Evolutionary conservation across 2,329 filamentous ascomycete genomes (phyloP).

Genomic region (Coleophoma cylindrospora): DNA sequence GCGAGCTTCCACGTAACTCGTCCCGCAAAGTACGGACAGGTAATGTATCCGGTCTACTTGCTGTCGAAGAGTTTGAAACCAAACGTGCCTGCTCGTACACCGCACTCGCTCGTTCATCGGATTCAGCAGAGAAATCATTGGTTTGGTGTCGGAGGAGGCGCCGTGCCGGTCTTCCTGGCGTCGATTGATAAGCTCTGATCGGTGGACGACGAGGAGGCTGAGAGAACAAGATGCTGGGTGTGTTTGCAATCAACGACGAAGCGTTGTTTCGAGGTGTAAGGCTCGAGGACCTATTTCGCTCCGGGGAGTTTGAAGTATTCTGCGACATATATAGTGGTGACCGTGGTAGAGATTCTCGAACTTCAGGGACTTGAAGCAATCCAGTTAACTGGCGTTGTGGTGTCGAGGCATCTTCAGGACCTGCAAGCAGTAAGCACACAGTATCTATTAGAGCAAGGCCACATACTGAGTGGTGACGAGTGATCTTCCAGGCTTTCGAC

Average conservation of each 20-base stretch:
- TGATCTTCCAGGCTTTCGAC: slow-evolving; percentile 12
- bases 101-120: slow-evolving; percentile 24
- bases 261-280: slow-evolving; percentile 19
- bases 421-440: slow-evolving; percentile 10
- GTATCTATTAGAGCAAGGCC: not conserved
- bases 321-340: slow-evolving; percentile 27
- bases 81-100: slow-evolving; percentile 23
- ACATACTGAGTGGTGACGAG: slow-evolving; percentile 16
- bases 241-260: slow-evolving; percentile 17
- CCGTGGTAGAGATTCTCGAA: slow-evolving; percentile 18
- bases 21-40: slow-evolving; percentile 17
- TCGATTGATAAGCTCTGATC: no score
- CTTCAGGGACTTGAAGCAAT: slow-evolving; percentile 5
- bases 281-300: slow-evolving; percentile 12
- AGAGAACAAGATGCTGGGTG: slow-evolving; percentile 24
- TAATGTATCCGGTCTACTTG: slow-evolving; percentile 5
- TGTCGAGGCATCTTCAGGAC: slow-evolving; percentile 22
- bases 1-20: slow-evolving; percentile 20
- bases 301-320: slow-evolving; percentile 25
- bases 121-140: slow-evolving; percentile 29
- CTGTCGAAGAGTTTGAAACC: slow-evolving; percentile 14
- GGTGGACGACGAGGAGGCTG: slow-evolving; percentile 20
- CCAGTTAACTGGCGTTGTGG: slow-evolving; percentile 12
- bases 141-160: slow-evolving; percentile 27
- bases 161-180: not conserved